phyloP scores from a whole-genome alignment of 768 basidiomycete genomes.

The Fomitopsis serialis region DNA sequence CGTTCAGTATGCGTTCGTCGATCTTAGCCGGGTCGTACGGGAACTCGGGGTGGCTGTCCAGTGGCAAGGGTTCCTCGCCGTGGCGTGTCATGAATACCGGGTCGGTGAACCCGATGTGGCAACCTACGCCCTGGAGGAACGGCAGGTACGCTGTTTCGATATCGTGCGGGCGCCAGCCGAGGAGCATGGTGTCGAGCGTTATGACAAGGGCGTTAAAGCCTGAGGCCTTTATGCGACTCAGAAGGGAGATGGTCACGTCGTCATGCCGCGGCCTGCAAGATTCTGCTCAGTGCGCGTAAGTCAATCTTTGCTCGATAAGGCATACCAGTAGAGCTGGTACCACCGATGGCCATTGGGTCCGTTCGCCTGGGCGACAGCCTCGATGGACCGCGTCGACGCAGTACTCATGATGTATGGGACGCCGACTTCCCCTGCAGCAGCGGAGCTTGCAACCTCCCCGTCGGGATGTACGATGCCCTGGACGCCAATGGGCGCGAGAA shows the following conservation, averaged over 20 bases:
- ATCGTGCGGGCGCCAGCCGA: slow-evolving; percentile 79
- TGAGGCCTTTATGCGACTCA: slow-evolving; percentile 57
- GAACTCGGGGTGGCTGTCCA: slow-evolving; percentile 39
- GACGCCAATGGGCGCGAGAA: slow-evolving; percentile 74
- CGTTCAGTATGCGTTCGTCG: slow-evolving; percentile 35
- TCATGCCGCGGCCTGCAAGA: slow-evolving; percentile 52
- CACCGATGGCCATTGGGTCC: slow-evolving; percentile 57
- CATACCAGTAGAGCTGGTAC: slow-evolving; percentile 80
- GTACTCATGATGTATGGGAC: slow-evolving; percentile 76
- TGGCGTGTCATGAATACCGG: slow-evolving; percentile 70
- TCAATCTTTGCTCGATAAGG: not conserved
- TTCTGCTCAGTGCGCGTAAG: not conserved
- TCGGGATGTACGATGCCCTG: slow-evolving; percentile 69
- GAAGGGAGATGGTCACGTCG: slow-evolving; percentile 58
- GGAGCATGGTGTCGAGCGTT: slow-evolving; percentile 67
- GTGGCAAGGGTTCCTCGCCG: slow-evolving; percentile 37
- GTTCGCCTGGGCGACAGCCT: slow-evolving; percentile 71
- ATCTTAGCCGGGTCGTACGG: slow-evolving; percentile 52
- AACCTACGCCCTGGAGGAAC: slow-evolving; percentile 59
- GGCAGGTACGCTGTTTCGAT: slow-evolving; percentile 61
- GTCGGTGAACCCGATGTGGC: slow-evolving; percentile 65
- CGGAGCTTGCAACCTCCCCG: slow-evolving; percentile 66
- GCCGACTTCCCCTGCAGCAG: slow-evolving; percentile 54
- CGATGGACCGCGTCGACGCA: slow-evolving; percentile 66
- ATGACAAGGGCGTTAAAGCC: slow-evolving; percentile 72